phyloP scores from a whole-genome alignment of 305 asterid genomes.

The Withania somnifera region DNA sequence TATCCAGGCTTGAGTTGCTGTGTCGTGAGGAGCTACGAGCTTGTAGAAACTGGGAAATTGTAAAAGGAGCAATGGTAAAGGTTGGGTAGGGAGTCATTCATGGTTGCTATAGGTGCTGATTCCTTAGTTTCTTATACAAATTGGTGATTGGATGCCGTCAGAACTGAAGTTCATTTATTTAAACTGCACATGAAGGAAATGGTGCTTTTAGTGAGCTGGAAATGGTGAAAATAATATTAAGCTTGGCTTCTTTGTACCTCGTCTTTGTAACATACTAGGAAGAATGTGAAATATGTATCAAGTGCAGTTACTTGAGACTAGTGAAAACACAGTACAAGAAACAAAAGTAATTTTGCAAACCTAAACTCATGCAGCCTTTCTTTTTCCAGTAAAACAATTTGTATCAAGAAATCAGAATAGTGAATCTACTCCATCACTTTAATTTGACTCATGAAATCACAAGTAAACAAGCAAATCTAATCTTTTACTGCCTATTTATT shows the following conservation, averaged over 20 bases:
- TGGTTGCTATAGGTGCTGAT: background rate
- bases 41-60: background rate
- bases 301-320: background rate
- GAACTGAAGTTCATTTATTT: background rate
- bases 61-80: background rate
- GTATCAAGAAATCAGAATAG: background rate
- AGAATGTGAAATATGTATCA: background rate
- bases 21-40: background rate
- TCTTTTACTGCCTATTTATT: background rate
- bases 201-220: background rate
- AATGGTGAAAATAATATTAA: background rate
- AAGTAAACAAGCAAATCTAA: background rate
- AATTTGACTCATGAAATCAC: background rate
- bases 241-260: background rate
- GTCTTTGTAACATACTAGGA: background rate
- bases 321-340: background rate
- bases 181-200: background rate
- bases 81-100: background rate
- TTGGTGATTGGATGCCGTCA: background rate
- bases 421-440: background rate
- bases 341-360: background rate
- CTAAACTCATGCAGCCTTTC: background rate
- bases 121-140: background rate
- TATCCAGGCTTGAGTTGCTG: background rate
- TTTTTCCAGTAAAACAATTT: background rate